phyloP scores from a whole-genome alignment of 495 filamentous ascomycete species.

The Penicillium crystallinum region DNA sequence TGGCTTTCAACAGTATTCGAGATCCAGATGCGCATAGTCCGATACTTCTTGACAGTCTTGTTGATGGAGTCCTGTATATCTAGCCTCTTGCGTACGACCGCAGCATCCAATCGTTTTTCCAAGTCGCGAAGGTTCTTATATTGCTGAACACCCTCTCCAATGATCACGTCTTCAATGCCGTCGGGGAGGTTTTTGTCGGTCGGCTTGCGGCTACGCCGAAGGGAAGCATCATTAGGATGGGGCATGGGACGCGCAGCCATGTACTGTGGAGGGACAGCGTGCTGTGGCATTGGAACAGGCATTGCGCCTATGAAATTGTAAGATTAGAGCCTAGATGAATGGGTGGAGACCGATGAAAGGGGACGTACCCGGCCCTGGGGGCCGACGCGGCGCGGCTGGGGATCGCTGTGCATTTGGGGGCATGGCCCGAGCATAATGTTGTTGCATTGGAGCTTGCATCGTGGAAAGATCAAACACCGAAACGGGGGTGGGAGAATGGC shows the following conservation, averaged over 20 bases:
- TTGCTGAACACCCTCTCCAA: conserved; percentile 74
- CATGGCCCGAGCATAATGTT: conserved; percentile 41
- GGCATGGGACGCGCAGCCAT: conserved; percentile 38
- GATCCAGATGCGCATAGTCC: conserved; percentile 89
- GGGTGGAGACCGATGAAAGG: conserved; percentile 11
- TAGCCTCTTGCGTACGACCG: conserved; percentile 89
- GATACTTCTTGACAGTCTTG: conserved; percentile 73
- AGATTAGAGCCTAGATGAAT: conserved; percentile 10
- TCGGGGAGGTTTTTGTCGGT: conserved; percentile 94
- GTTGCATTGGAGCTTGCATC: conserved; percentile 44
- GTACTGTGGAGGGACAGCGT: conserved; percentile 38
- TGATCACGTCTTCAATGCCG: conserved; percentile 70
- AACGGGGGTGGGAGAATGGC: conserved; percentile 9
- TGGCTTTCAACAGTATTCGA: conserved; percentile 94
- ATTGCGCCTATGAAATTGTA: conserved; percentile 23
- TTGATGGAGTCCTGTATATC: conserved; percentile 83
- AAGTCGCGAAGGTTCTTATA: conserved; percentile 81
- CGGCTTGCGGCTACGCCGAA: conserved; percentile 76
- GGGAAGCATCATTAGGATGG: conserved; percentile 48
- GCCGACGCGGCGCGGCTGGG: conserved; percentile 45
- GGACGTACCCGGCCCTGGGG: conserved; percentile 34
- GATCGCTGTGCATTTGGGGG: conserved; percentile 40
- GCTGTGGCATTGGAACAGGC: conserved; percentile 37
- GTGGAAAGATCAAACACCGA: conserved; percentile 12
- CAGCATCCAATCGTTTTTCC: conserved; percentile 84